Evolutionary conservation across 176 grass and related monocot species (phyloP).

Genomic region (Triticum monococcum): DNA sequence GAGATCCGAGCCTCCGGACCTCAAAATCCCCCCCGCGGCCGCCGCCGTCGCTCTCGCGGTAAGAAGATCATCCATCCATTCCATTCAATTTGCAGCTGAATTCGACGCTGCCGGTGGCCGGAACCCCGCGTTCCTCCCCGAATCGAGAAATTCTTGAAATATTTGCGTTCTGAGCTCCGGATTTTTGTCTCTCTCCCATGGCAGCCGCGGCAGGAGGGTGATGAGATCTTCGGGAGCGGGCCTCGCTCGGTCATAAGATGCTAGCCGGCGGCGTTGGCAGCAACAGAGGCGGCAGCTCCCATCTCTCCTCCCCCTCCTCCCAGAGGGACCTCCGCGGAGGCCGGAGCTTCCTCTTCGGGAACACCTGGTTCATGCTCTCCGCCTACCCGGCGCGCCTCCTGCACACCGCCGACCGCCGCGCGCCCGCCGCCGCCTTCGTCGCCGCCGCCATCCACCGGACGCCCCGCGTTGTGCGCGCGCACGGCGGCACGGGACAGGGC

Average conservation of each 20-base stretch:
- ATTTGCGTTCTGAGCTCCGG: neutral
- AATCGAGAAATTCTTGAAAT: neutral
- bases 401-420: constrained; percentile 47
- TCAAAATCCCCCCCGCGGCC: neutral
- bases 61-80: constrained; percentile 12
- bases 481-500: constrained; percentile 45
- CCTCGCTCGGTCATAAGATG: constrained; percentile 53
- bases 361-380: constrained; percentile 75
- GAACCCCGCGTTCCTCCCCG: neutral
- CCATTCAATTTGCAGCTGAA: neutral
- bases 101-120: neutral
- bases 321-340: constrained; percentile 43
- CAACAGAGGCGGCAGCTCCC: constrained; percentile 13
- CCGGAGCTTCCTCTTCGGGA: constrained; percentile 76
- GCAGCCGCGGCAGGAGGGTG: constrained; percentile 33
- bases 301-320: constrained; percentile 53
- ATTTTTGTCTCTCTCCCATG: neutral
- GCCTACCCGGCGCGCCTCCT: constrained; percentile 49
- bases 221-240: constrained; percentile 46
- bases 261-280: constrained; percentile 24
- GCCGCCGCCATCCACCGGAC: constrained; percentile 42
- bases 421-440: constrained; percentile 41
- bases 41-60: constrained; percentile 9
- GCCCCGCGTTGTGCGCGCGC: constrained; percentile 39
- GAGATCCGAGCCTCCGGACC: neutral